Evolutionary conservation across 192 early-diverging fungal species (phyloP), one percentile per base, ranked within the genome.

Genomic region (Coemansia erecta): DNA sequence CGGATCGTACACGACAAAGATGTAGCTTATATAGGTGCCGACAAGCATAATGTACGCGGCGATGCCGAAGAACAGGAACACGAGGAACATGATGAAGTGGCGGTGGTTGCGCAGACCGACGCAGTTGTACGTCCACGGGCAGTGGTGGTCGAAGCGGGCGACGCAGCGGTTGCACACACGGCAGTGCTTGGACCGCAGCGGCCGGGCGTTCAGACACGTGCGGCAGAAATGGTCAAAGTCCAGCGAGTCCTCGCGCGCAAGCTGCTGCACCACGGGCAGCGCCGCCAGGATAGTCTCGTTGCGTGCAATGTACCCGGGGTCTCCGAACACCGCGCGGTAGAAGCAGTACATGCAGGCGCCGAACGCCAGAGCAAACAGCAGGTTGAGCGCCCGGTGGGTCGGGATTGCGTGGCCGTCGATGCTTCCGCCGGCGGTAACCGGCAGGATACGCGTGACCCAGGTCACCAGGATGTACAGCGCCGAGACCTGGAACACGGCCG

Each of bases 111-210:
- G 73, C 14, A 86, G 81, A 1, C 96, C 96, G 63, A 96, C 89
- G 68, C 93, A 96, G 80, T 96, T 98, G 78, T 85, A 89, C 26
- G 93, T 95, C 95, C 94, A 98, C 17, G 94, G 97, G 56, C 97
- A 97, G 63, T 97, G 94, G 63, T 97, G 93, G 66, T 97, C 95
- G 80, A 97, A 97, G 39, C 85, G 84, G 19, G 92, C 87, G 2
- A 98, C 94, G 70, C 97, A 98, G 53, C 92, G 85, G 69, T 95
- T 84, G 63, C 95, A 97, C 49, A 90, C 80, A 61, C 87, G 89
- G 72, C 97, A 98, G 64, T 98, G 97, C 73, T 97, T 97, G 12
- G 91, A 92, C 13, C 97, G 78, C 52, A 98, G 50, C 3, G 97
- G 97, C 35, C 90, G 90, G 21, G 78, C 81, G 51, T 85, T 86